Percentiles rank a stretch among this genome's conserved stretches.
Conservation (phyloP, 345 rosid species). For the Ceriops decandra region DNA sequence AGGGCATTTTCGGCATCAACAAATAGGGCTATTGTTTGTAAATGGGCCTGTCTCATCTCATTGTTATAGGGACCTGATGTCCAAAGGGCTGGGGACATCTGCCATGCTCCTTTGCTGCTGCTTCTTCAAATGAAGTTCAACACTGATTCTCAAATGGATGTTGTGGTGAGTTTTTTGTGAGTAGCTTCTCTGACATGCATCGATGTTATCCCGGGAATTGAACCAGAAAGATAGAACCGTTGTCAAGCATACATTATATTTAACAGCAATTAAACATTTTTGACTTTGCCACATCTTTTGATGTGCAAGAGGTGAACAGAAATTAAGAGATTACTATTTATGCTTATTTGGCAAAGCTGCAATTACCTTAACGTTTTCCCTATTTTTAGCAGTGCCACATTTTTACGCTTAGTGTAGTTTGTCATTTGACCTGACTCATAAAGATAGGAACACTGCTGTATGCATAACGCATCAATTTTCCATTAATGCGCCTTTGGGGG, state of each 20-base stretch:
- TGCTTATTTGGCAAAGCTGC: constrained; percentile 4
- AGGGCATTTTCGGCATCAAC: constrained; percentile 10
- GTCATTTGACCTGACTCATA: too few species aligned
- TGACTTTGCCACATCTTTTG: neutral
- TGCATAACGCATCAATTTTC: too few species aligned
- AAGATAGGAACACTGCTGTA: too few species aligned
- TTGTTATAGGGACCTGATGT: constrained; percentile 18
- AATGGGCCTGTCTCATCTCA: constrained; percentile 21
- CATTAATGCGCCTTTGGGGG: too few species aligned
- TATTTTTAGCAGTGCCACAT: neutral
- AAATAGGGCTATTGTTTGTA: constrained; percentile 14
- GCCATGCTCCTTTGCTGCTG: constrained; percentile 14
- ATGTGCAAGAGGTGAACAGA: constrained; percentile 1
- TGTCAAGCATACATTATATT: constrained; percentile 14
- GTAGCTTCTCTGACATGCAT: constrained; percentile 10
- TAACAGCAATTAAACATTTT: neutral
- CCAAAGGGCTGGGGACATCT: constrained; percentile 20
- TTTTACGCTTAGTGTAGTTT: neutral
- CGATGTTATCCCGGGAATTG: constrained; percentile 8
- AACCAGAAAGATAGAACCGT: constrained; percentile 7
- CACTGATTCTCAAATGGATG: constrained; percentile 6
- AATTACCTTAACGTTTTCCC: neutral
- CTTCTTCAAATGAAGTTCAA: constrained; percentile 5
- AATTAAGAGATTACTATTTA: neutral
- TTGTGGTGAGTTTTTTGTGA: constrained; percentile 1